A percentile compares a stretch with the other conserved stretches of the same genome.
These are phyloP conservation scores for Platanthera zijinensis DNA, from an alignment of 106 monocot genomes.

Conservation along the genomic window DNA sequence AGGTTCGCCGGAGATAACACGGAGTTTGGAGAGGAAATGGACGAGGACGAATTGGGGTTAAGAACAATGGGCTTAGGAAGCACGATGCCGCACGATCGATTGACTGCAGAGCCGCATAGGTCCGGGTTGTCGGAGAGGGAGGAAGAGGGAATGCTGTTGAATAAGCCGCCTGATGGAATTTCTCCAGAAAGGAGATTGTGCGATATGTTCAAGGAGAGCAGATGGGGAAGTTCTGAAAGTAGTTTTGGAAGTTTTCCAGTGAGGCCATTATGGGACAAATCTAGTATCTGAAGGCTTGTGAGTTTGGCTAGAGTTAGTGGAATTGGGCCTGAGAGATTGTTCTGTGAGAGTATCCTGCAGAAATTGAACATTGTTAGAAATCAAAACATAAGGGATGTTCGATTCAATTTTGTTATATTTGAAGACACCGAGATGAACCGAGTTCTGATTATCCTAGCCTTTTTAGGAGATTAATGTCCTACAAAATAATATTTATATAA, in stretches of 20 bases:
- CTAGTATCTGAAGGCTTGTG: constrained; percentile 46
- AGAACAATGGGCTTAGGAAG: constrained; percentile 94
- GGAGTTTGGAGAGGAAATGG: constrained; percentile 12
- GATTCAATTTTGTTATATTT: too few relatives aligned
- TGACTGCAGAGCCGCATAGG: constrained; percentile 65
- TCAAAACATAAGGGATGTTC: background rate
- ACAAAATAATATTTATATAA: too few relatives aligned
- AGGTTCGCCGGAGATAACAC: constrained; percentile 19
- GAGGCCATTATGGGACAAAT: constrained; percentile 61
- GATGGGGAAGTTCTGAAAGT: constrained; percentile 55
- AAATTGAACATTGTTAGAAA: background rate
- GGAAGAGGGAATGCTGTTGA: constrained; percentile 52
- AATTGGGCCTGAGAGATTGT: constrained; percentile 65
- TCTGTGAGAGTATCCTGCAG: constrained; percentile 59
- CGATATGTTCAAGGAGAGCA: constrained; percentile 67
- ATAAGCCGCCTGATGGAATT: constrained; percentile 63
- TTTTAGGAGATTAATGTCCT: too few relatives aligned
- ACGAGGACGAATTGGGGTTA: constrained; percentile 68
- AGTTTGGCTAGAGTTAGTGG: constrained; percentile 54
- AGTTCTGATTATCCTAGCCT: too few relatives aligned
- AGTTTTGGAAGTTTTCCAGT: constrained; percentile 60
- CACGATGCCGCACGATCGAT: constrained; percentile 50
- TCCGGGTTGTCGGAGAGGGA: constrained; percentile 65
- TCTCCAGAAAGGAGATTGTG: constrained; percentile 67
- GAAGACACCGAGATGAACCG: too few relatives aligned